Base-by-base conservation (phyloP, 1,139 yeast species). In the Blastobotrys buckinghamii region DNA sequence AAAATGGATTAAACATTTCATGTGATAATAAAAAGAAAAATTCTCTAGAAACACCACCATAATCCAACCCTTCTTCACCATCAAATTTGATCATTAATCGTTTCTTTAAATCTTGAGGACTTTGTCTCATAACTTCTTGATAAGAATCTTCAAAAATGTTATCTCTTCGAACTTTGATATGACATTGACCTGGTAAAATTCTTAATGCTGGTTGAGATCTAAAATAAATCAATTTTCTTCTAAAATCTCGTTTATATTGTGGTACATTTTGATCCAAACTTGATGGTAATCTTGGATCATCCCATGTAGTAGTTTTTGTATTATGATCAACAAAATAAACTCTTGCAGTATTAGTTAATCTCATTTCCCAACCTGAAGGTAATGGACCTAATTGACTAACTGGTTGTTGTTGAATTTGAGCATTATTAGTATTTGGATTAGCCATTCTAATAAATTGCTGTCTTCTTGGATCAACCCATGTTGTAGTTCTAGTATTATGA, bases 301-400 rank as follows among this genome's bases (percentile, higher is more conserved):
- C 99, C 99, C 99, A 92, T 1, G 99, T 92, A 1, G 99, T 92
- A 0, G 98, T 92, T 72, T 92, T 92, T 42, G 99, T 92, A 70
- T 92, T 92, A 73, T 92, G 99, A 69, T 92, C 99, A 55, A 92
- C 99, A 69, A 92, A 92, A 69, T 92, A 92, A 22, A 94, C 98
- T 67, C 99, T 80, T 17, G 98, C 97, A 1, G 98, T 92, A 68
- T 90, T 92, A 44, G 99, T 94, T 63, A 94, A 78, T 69, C 99
- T 84, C 99, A 92, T 92, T 73, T 92, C 99, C 99, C 99, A 92
- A 48, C 99, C 99, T 47, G 92, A 82, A 47, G 99, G 99, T 62
- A 92, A 76, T 48, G 98, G 98, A 10, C 98, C 98, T 66, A 92
- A 77, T 67, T 94, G 97, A 46, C 96, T 85, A n/a, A 92, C 96